Base-by-base conservation (phyloP, 257 asterid genomes). In the Eustoma russellianum region DNA sequence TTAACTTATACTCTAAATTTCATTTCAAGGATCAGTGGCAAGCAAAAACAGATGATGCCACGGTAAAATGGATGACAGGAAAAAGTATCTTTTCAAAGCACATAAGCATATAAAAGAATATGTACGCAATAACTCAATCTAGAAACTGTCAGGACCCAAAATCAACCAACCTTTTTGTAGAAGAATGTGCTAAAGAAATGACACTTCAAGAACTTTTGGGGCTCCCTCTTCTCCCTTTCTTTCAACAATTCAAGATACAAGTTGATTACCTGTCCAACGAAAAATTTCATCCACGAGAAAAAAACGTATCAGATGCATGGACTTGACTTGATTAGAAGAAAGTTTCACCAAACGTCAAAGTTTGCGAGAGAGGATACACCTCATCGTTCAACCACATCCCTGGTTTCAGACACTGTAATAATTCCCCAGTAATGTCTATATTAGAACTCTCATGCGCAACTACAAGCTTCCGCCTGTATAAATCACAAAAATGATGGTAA, bases 341-440 rank as follows among this genome's bases (percentile, higher is more conserved):
- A 17, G 17, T 51, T 17, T 47, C 14, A 35, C 43, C 13, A n/a
- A 47, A 24, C 17, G 44, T 33, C 16, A 3, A 5, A 8, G 60
- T 15, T 53, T 17, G 62, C 24, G 30, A 48, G 57, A 33, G 66
- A 46, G 44, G 46, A 45, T 63, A 8, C n/a, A 88, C 99, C 94
- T 92, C 99, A 62, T 88, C 95, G 69, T 88, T 92, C 72, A 92
- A 83, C 99, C 99, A 92, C 40, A 71, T 80, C 45, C 77, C 64
- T 16, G 79, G 83, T 62, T 65, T 63, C 83, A 92, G 77, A 68
- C 99, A 88, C 75, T 72, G 99, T 54, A 88, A 58, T 49, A 40
- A 61, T 59, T 81, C 88, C 61, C 85, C 99, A 60, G 82, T 77
- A 48, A 88, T 81, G 63, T 83, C 94, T 66, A 92, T 85, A 68